These are phyloP conservation scores for Pseudocercospora vitis DNA, from an alignment of 2,329 filamentous ascomycete species.

Conservation along the genomic window DNA sequence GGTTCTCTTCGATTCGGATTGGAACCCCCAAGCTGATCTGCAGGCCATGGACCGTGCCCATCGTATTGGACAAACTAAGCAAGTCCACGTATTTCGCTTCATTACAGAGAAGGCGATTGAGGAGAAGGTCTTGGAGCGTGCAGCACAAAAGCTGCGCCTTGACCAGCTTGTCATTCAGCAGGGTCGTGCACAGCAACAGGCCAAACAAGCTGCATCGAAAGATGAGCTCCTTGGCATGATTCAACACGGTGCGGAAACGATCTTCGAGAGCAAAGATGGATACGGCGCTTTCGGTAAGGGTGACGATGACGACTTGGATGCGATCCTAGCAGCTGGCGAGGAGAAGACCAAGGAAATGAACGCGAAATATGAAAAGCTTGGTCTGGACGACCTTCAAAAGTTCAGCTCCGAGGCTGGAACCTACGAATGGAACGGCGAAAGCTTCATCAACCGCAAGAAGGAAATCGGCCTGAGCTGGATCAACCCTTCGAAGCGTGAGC, in stretches of 20 bases:
- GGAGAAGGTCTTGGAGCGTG: conserved; percentile 94
- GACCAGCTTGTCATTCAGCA: conserved; percentile 98
- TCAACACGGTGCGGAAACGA: conserved; percentile 93
- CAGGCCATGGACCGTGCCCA: conserved; percentile 99
- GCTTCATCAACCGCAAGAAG: conserved; percentile 81
- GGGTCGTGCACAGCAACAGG: conserved; percentile 85
- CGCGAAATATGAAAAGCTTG: conserved; percentile 92
- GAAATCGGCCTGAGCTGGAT: conserved; percentile 95
- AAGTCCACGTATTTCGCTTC: conserved; percentile 94
- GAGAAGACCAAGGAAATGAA: conserved; percentile 86
- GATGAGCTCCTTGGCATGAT: conserved; percentile 98
- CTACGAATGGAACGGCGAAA: conserved; percentile 98
- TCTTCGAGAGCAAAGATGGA: conserved; percentile 74
- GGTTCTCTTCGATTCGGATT: conserved; percentile 94
- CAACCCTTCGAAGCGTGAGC: conserved; percentile 95
- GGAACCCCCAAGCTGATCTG: conserved; percentile 97
- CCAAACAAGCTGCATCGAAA: conserved; percentile 90
- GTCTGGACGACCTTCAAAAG: conserved; percentile 94
- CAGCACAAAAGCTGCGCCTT: conserved; percentile 91
- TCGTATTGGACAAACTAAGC: conserved; percentile 97
- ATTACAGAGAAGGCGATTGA: conserved; percentile 98
- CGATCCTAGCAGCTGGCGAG: conserved; percentile 82
- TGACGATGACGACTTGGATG: conserved; percentile 86
- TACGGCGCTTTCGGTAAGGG: conserved; percentile 60
- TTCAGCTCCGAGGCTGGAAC: conserved; percentile 89